Percentiles rank a stretch among this genome's conserved stretches.
Conservation (phyloP, 306 rosid genomes). For the Vachellia collinsii region DNA sequence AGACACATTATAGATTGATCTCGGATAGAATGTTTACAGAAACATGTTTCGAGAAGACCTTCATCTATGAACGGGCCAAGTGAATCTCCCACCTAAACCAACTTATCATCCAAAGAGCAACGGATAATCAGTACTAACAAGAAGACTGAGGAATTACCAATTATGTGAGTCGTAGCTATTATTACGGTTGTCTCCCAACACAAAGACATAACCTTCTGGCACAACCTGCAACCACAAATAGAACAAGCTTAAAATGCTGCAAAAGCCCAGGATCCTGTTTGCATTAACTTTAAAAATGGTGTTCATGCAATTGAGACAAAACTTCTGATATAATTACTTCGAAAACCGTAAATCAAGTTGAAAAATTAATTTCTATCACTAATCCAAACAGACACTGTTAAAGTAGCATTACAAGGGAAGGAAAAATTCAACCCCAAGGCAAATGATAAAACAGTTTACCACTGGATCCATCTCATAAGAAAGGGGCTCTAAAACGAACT, state of each 20-base stretch:
- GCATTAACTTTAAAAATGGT: too few relatives aligned
- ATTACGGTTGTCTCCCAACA: slow-evolving; percentile 96
- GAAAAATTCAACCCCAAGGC: not conserved
- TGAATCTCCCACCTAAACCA: slow-evolving; percentile 34
- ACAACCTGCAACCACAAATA: slow-evolving; percentile 65
- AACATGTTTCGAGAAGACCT: slow-evolving; percentile 41
- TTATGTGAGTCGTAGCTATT: slow-evolving; percentile 90
- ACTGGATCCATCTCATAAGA: slow-evolving; percentile 73
- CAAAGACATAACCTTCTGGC: slow-evolving; percentile 92
- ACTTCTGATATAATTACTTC: too few relatives aligned
- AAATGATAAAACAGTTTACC: slow-evolving; percentile 46
- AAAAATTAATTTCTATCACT: too few relatives aligned
- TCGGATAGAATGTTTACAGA: slow-evolving; percentile 41
- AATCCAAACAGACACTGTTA: too few relatives aligned
- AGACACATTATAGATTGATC: slow-evolving; percentile 6
- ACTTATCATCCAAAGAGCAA: slow-evolving; percentile 22
- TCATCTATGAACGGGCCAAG: slow-evolving; percentile 39
- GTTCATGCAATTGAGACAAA: too few relatives aligned
- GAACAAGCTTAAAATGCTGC: slow-evolving; percentile 8
- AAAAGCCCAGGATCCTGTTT: slow-evolving; percentile 8
- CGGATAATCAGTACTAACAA: slow-evolving; percentile 34
- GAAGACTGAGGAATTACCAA: slow-evolving; percentile 63
- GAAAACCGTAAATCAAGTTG: too few relatives aligned
- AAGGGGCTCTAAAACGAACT: slow-evolving; percentile 80
- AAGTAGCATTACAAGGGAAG: not conserved